Evolutionary conservation across 345 rosid species (phyloP), one percentile per base, ranked within the genome.

Genomic region (Salix udensis): DNA sequence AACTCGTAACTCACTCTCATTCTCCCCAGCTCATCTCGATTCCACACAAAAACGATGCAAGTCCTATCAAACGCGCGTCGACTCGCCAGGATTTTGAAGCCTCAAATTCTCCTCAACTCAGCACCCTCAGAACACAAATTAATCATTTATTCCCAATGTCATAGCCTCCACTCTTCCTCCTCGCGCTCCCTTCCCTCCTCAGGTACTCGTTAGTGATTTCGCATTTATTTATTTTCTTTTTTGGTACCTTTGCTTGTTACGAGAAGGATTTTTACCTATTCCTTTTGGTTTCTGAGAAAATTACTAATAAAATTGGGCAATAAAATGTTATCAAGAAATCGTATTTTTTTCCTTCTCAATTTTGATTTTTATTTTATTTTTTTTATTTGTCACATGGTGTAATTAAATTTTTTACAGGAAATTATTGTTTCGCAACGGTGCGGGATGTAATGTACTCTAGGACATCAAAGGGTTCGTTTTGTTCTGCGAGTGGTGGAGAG

Each of bases 1-100:
- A 15, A 15, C 62, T 53, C 44, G 31, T 18, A 30, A 40, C 14
- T 40, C 46, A 40, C 19, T 48, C 24, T 77, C 65, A 67, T 73
- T 48, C 65, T 75, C 61, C 21, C 36, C 21, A 65, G 44, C 24
- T 62, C 39, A 31, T 13, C 68, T 65, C 67, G 71, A 71, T 19
- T 68, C 72, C 3, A 3, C 52, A 61, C 36, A 18, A 19, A 76
- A 73, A 42, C 46, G 52, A 90, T 88, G 92, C 87, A 76, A 75
- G 81, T 79, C 23, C 72, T 85, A 69, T 82, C 88, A 5, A 86
- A 52, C 67, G 82, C 87, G 55, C 84, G 87, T 42, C 80, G 85
- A 71, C 62, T 88, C 80, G 52, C 82, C 79, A 80, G 84, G 79
- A 36, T 79, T 65, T 71, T 85, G 66, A 88, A 81, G 73, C 77